phyloP scores from a whole-genome alignment of 805 yeast species.

The Candida nonsorbophila region DNA sequence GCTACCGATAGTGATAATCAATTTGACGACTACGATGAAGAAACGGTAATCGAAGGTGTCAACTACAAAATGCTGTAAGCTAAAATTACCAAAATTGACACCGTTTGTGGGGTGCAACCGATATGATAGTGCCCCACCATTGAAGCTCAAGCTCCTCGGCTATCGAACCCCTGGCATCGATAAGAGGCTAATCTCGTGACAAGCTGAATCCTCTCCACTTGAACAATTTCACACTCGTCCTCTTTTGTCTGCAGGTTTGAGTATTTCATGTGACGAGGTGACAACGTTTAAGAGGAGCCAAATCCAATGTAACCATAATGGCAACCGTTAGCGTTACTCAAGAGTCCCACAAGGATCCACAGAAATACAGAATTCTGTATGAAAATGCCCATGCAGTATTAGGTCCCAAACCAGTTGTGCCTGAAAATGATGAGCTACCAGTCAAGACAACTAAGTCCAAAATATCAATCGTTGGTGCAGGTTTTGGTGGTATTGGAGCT shows the following conservation, averaged over 20 bases:
- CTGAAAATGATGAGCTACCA: slow-evolving; percentile 14
- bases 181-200: no score
- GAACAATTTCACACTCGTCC: no score
- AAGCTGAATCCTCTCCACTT: no score
- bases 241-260: no score
- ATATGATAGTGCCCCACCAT: no score
- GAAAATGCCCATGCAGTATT: slow-evolving; percentile 22
- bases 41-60: slow-evolving; percentile 22
- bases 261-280: no score
- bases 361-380: slow-evolving; percentile 20
- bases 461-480: slow-evolving; percentile 36
- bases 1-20: slow-evolving; percentile 11
- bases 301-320: no score
- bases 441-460: slow-evolving; percentile 19
- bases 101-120: no score
- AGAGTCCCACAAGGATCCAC: slow-evolving; percentile 28
- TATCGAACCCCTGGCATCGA: no score
- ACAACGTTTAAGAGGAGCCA: no score
- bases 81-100: no score
- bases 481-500: slow-evolving; percentile 33
- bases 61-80: slow-evolving; percentile 5
- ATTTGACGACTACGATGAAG: slow-evolving; percentile 27
- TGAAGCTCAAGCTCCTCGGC: no score
- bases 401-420: slow-evolving; percentile 15
- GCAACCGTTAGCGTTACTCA: slow-evolving; percentile 19